A percentile compares a stretch with the other conserved stretches of the same genome.
phyloP scores from a whole-genome alignment of 768 basidiomycete genomes.

The Strobilomyces echinocephalus region DNA sequence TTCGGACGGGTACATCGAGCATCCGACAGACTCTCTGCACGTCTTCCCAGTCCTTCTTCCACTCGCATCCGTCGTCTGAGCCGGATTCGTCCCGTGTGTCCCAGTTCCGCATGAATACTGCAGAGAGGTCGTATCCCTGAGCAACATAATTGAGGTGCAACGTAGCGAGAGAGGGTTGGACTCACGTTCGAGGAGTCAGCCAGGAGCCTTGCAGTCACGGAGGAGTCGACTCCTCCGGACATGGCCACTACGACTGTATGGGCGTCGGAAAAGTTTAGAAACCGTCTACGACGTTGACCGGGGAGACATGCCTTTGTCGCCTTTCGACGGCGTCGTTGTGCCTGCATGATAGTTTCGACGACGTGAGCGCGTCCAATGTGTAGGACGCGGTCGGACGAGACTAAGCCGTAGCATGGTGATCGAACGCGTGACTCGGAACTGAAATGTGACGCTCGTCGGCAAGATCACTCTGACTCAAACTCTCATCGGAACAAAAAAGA shows the following conservation, averaged over 20 bases:
- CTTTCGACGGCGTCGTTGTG: conserved; percentile 17
- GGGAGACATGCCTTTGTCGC: conserved; percentile 24
- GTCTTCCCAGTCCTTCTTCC: conserved; percentile 94
- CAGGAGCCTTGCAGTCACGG: conserved; percentile 76
- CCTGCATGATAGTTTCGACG: conserved; percentile 16
- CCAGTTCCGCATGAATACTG: conserved; percentile 97
- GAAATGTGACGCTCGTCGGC: background rate
- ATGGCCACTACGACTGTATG: conserved; percentile 79
- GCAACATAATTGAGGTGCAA: background rate
- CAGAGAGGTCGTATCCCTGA: conserved; percentile 78
- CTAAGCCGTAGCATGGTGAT: conserved; percentile 5
- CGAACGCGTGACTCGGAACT: background rate
- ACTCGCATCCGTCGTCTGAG: conserved; percentile 82
- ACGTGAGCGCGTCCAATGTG: background rate
- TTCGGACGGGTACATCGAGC: conserved; percentile 65
- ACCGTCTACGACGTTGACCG: background rate
- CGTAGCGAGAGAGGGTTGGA: background rate
- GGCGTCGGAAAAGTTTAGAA: background rate
- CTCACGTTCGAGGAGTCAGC: conserved; percentile 50
- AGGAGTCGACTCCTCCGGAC: conserved; percentile 96
- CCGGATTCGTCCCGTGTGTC: conserved; percentile 79
- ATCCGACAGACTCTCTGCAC: conserved; percentile 74
- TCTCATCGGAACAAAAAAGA: background rate
- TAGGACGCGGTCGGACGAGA: conserved; percentile 12
- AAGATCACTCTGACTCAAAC: background rate